A percentile compares a stretch with the other conserved stretches of the same genome.
Conservation (phyloP, 495 filamentous ascomycete genomes). For the Tuber microsphaerosporum region DNA sequence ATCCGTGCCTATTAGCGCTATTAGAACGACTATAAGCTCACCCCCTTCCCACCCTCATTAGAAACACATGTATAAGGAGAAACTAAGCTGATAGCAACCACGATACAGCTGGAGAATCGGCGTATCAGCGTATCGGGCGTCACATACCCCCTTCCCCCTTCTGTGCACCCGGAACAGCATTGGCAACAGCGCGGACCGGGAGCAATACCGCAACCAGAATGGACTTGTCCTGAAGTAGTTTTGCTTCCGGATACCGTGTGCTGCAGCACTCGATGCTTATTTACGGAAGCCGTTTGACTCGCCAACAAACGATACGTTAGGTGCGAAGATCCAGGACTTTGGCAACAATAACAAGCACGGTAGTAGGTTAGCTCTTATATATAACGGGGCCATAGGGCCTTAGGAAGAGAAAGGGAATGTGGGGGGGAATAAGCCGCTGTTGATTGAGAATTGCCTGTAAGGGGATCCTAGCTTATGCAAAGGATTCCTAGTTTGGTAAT, state of each 20-base stretch:
- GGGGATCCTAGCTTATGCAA: background rate
- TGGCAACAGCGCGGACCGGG: background rate
- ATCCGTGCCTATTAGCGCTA: background rate
- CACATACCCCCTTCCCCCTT: background rate
- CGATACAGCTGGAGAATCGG: background rate
- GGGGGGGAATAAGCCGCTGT: background rate
- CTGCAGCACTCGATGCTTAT: background rate
- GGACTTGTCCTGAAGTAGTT: background rate
- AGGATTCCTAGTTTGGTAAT: background rate
- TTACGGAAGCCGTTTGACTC: background rate
- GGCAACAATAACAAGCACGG: background rate
- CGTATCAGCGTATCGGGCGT: background rate
- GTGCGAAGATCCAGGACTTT: background rate
- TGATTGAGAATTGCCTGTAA: background rate
- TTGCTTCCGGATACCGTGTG: background rate
- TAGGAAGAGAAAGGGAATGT: background rate
- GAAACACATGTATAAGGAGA: background rate
- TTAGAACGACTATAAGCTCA: background rate
- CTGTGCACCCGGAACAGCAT: background rate
- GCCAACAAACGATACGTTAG: background rate
- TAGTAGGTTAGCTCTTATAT: background rate
- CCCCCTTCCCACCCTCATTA: background rate
- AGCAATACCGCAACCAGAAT: background rate
- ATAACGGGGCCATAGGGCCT: background rate
- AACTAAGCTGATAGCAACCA: background rate